A percentile compares a stretch with the other conserved stretches of the same genome.
Evolutionary conservation across 2,329 filamentous ascomycete species (phyloP).

Genomic region (Colletotrichum brevisporum): DNA sequence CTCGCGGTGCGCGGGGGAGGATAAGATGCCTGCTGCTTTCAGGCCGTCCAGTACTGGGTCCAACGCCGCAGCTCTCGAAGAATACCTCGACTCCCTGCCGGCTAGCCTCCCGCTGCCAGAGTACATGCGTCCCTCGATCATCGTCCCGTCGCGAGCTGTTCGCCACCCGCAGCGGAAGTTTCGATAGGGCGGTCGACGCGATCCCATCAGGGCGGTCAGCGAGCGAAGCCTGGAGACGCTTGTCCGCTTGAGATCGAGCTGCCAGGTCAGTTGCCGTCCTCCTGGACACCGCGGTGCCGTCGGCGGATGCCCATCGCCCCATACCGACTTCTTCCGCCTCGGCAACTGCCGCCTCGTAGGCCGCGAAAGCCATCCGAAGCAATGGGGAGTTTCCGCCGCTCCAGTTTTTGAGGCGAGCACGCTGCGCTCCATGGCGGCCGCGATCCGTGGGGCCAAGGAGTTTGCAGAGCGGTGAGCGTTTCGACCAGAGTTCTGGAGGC

Average conservation of each 20-base stretch:
- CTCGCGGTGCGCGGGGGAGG: constrained; percentile 41
- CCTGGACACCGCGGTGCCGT: constrained; percentile 40
- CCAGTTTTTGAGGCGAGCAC: constrained; percentile 55
- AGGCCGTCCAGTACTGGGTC: constrained; percentile 42
- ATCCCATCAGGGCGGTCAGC: constrained; percentile 41
- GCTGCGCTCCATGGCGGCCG: constrained; percentile 55
- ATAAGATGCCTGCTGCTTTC: too few relatives aligned
- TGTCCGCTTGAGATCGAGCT: constrained; percentile 29
- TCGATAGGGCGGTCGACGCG: constrained; percentile 47
- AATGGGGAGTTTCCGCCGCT: constrained; percentile 50
- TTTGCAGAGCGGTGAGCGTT: constrained; percentile 9
- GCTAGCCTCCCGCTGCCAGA: constrained; percentile 46
- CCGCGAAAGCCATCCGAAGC: constrained; percentile 50
- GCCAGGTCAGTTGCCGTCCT: constrained; percentile 41
- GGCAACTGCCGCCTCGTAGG: too few relatives aligned
- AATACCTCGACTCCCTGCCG: constrained; percentile 40
- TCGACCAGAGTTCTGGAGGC: constrained; percentile 49
- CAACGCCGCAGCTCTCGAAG: not conserved
- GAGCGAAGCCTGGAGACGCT: constrained; percentile 6
- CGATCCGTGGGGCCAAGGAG: constrained; percentile 43
- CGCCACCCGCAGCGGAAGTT: constrained; percentile 48
- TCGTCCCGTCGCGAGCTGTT: constrained; percentile 50
- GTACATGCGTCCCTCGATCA: constrained; percentile 52
- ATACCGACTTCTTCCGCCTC: constrained; percentile 59
- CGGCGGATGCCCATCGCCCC: constrained; percentile 38